phyloP scores from a whole-genome alignment of 495 filamentous ascomycete species.

The Penicillium turbatum region DNA sequence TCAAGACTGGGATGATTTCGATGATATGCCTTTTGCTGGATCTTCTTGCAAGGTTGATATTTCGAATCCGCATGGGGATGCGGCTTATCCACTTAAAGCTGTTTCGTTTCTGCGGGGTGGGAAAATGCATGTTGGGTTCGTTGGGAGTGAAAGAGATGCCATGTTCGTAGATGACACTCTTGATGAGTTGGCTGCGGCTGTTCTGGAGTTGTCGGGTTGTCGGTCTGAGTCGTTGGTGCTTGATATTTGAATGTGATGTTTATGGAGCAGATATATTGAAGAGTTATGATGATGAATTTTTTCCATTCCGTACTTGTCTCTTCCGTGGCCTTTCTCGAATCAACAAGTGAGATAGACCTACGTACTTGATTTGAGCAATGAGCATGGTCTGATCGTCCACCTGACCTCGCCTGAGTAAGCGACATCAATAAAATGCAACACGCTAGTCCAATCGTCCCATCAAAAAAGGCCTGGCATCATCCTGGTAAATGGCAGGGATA shows the following conservation, averaged over 20 bases:
- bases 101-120: slow-evolving; percentile 36
- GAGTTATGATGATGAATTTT: neutral
- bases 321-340: too few species aligned
- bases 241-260: neutral
- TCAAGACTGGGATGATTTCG: slow-evolving; percentile 38
- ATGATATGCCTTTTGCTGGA: slow-evolving; percentile 40
- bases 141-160: slow-evolving; percentile 30
- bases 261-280: neutral
- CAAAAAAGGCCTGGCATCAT: too few species aligned
- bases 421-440: too few species aligned
- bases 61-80: slow-evolving; percentile 36
- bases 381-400: too few species aligned
- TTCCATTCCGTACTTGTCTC: too few species aligned
- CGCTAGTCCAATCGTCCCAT: too few species aligned
- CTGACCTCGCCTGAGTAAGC: too few species aligned
- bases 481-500: too few species aligned
- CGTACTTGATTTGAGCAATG: too few species aligned
- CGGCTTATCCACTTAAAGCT: slow-evolving; percentile 34
- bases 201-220: slow-evolving; percentile 20
- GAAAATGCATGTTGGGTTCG: slow-evolving; percentile 33
- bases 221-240: slow-evolving; percentile 9
- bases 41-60: slow-evolving; percentile 33
- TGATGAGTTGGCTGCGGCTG: slow-evolving; percentile 26
- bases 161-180: slow-evolving; percentile 26
- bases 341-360: too few species aligned